phyloP scores from a whole-genome alignment of 768 basidiomycete genomes.

The Boletus bicolor region DNA sequence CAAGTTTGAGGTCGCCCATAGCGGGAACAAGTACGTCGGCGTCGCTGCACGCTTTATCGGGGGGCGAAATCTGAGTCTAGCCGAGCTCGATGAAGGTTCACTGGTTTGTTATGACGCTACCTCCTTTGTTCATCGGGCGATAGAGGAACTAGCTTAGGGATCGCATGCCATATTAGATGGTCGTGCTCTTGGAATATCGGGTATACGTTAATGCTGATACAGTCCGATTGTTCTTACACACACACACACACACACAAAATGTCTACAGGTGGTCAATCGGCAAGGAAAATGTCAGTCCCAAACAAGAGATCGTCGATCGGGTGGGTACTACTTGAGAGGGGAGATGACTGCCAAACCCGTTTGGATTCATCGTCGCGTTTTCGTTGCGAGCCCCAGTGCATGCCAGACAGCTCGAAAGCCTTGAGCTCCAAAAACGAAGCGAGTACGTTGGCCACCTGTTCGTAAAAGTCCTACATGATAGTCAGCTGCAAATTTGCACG shows the following conservation, averaged over 20 bases:
- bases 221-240: neutral
- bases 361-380: constrained; percentile 41
- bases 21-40: constrained; percentile 57
- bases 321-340: constrained; percentile 34
- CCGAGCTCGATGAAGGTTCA: constrained; percentile 37
- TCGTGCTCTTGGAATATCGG: constrained; percentile 15
- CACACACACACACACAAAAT: neutral
- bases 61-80: constrained; percentile 33
- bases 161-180: constrained; percentile 12
- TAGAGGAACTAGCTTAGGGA: constrained; percentile 37
- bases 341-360: constrained; percentile 53
- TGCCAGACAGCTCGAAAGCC: constrained; percentile 71
- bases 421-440: constrained; percentile 57
- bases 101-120: constrained; percentile 46
- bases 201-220: constrained; percentile 8
- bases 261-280: constrained; percentile 28
- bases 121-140: constrained; percentile 46
- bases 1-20: constrained; percentile 52
- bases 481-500: neutral
- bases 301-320: constrained; percentile 33
- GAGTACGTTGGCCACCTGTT: constrained; percentile 55
- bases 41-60: constrained; percentile 63
- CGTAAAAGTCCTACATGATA: constrained; percentile 52
- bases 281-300: constrained; percentile 27
- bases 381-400: constrained; percentile 67